phyloP scores from a whole-genome alignment of 192 early-diverging fungal species.

The Backusella liffmaniae region DNA sequence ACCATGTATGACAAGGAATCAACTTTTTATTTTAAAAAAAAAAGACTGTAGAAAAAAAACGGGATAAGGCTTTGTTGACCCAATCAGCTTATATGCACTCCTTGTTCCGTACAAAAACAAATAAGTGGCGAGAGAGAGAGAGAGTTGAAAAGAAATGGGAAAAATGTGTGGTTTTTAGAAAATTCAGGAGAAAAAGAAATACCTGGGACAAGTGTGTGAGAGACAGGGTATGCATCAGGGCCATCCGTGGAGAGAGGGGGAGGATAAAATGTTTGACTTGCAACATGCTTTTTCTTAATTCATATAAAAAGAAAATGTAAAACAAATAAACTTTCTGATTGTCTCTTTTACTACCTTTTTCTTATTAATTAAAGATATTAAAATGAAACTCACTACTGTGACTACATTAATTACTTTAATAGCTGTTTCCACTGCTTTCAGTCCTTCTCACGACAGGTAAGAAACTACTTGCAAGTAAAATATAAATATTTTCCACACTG shows the following conservation, averaged over 20 bases:
- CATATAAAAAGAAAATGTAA: slow-evolving; percentile 10
- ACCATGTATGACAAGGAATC: background rate
- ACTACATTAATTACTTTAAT: background rate
- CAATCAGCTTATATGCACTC: background rate
- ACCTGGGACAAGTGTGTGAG: background rate
- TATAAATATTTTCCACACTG: background rate
- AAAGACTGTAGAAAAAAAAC: background rate
- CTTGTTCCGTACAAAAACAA: background rate
- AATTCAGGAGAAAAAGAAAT: slow-evolving; percentile 1
- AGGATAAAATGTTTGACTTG: background rate
- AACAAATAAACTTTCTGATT: background rate
- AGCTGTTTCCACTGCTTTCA: background rate
- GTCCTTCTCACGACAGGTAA: background rate
- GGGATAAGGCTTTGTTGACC: background rate
- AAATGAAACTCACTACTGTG: slow-evolving; percentile 4
- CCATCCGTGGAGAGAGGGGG: background rate
- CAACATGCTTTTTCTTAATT: background rate
- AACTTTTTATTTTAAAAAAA: background rate
- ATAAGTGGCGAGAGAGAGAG: background rate
- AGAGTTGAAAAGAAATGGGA: background rate
- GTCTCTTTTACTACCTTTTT: slow-evolving; percentile 1
- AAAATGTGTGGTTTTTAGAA: slow-evolving; percentile 4
- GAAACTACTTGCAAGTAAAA: background rate
- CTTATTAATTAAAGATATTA: background rate
- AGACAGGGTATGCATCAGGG: background rate